These are phyloP conservation scores for Erythrophleum ivorense DNA, from an alignment of 331 rosid species.

Conservation along the genomic window DNA sequence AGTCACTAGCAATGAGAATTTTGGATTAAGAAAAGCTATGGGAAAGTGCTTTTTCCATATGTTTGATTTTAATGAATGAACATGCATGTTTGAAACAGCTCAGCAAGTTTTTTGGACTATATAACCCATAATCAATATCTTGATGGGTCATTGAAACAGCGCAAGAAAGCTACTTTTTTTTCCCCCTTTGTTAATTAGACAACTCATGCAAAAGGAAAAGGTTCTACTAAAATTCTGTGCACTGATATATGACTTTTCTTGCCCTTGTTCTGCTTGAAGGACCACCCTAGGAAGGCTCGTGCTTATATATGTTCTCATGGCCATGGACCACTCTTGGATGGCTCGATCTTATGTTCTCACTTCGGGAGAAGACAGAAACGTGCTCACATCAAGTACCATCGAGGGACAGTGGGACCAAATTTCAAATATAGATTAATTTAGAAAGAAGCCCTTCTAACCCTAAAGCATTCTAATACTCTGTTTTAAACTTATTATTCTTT, in stretches of 20 bases:
- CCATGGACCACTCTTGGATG: constrained; percentile 47
- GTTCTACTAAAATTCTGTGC: constrained; percentile 19
- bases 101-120: constrained; percentile 5
- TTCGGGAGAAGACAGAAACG: constrained; percentile 36
- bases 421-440: neutral
- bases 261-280: constrained; percentile 38
- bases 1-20: constrained; percentile 18
- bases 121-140: neutral
- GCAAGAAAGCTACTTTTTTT: constrained; percentile 36
- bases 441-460: neutral
- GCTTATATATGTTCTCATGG: neutral
- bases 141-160: constrained; percentile 45
- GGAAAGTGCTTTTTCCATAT: neutral
- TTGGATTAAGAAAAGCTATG: neutral
- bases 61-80: neutral
- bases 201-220: constrained; percentile 33
- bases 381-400: constrained; percentile 39
- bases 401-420: constrained; percentile 32
- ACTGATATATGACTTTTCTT: constrained; percentile 23
- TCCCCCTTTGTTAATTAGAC: constrained; percentile 21
- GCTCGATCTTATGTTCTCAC: constrained; percentile 14
- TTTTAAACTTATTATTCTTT: neutral
- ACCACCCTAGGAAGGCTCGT: constrained; percentile 41
- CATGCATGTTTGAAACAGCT: constrained; percentile 18
- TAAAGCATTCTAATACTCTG: neutral